Percentiles rank a stretch among this genome's conserved stretches.
Conservation (phyloP, 106 monocot genomes). For the Dendrobium nobile region DNA sequence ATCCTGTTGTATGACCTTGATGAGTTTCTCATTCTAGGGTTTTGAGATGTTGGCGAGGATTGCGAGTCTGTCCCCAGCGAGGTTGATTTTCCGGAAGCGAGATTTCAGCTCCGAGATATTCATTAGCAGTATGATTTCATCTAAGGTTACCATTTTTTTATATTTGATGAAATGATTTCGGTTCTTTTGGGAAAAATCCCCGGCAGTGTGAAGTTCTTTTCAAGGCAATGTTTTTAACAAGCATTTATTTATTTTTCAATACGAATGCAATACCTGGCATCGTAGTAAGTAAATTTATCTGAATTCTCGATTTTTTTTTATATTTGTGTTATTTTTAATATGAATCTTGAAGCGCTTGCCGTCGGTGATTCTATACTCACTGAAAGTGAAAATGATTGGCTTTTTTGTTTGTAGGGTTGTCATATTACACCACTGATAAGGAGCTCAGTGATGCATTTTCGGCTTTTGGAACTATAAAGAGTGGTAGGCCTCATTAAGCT, state of each 20-base stretch:
- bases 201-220: not conserved
- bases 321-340: not conserved
- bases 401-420: slow-evolving; percentile 17
- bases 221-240: not conserved
- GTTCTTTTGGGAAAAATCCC: not conserved
- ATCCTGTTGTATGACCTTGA: not conserved
- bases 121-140: slow-evolving; percentile 20
- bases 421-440: slow-evolving; percentile 28
- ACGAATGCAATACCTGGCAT: not conserved
- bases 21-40: not conserved
- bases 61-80: not conserved
- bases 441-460: slow-evolving; percentile 19
- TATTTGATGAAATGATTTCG: not conserved
- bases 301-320: too few species aligned
- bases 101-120: slow-evolving; percentile 27
- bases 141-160: not conserved
- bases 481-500: slow-evolving; percentile 12
- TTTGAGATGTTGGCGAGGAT: slow-evolving; percentile 6
- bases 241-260: not conserved
- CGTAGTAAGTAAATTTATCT: not conserved
- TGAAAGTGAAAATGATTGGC: not conserved
- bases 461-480: slow-evolving; percentile 18
- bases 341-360: not conserved
- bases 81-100: slow-evolving; percentile 5
- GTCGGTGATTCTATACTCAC: not conserved